Evolutionary conservation across 768 basidiomycete genomes (phyloP).

Genomic region (Amanita pseudoporphyria): DNA sequence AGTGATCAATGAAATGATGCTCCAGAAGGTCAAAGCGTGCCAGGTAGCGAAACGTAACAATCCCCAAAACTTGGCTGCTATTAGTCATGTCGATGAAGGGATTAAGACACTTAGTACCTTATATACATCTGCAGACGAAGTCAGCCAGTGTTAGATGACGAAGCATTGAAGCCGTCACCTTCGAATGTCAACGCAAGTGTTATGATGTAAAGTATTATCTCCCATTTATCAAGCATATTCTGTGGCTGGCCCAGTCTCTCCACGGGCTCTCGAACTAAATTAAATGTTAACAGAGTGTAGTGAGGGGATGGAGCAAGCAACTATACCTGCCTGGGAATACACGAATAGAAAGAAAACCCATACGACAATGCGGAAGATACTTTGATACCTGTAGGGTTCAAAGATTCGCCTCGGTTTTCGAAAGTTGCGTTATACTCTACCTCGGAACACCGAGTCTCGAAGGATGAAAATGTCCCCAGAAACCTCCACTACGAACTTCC

Average conservation of each 20-base stretch:
- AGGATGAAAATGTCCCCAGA: conserved; percentile 70
- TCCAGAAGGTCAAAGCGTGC: conserved; percentile 81
- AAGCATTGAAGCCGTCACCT: conserved; percentile 33
- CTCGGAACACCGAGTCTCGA: conserved; percentile 73
- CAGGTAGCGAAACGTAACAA: conserved; percentile 68
- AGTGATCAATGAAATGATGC: conserved; percentile 57
- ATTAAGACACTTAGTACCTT: conserved; percentile 28
- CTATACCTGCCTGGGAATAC: conserved; percentile 77
- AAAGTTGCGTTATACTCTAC: conserved; percentile 20
- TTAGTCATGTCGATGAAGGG: neutral
- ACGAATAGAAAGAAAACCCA: conserved; percentile 73
- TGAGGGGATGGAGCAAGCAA: neutral
- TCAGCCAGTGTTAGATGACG: neutral
- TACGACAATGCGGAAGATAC: conserved; percentile 64
- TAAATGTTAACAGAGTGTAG: neutral
- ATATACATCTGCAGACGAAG: conserved; percentile 33
- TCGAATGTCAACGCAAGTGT: conserved; percentile 70
- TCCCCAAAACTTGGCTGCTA: conserved; percentile 45
- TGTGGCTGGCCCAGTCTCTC: conserved; percentile 53
- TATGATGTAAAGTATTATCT: conserved; percentile 71
- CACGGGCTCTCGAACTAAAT: conserved; percentile 64
- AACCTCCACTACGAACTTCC: conserved; percentile 38
- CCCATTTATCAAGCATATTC: conserved; percentile 65
- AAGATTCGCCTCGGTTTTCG: no score
- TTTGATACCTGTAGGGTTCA: conserved; percentile 57